phyloP scores from a whole-genome alignment of 306 rosid genomes.

The Casuarina cunninghamiana region DNA sequence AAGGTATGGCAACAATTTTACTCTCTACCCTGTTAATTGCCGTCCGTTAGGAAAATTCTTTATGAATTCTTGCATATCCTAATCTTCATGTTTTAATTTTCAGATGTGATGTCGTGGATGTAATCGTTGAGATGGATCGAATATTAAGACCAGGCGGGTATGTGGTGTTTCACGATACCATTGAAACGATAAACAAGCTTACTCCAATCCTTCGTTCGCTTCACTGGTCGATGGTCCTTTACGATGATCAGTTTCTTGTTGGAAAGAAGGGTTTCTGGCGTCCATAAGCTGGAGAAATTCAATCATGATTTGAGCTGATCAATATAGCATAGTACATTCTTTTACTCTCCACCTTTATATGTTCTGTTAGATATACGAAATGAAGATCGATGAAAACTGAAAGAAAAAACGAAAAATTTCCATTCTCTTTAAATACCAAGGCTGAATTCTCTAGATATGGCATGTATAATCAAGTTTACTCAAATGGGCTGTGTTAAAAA shows the following conservation, averaged over 20 bases:
- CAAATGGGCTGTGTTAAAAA: not conserved
- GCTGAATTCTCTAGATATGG: not conserved
- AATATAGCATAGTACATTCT: conserved; percentile 5
- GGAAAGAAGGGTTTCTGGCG: conserved; percentile 88
- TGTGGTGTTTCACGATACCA: conserved; percentile 63
- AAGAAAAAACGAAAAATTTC: not conserved
- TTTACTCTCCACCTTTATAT: conserved; percentile 4
- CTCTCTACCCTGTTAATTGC: not conserved
- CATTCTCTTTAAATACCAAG: not conserved
- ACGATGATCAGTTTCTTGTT: conserved; percentile 62
- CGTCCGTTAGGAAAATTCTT: not conserved
- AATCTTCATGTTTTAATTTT: no score
- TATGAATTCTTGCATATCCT: not conserved
- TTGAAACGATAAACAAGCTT: conserved; percentile 61
- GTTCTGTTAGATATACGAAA: conserved; percentile 10
- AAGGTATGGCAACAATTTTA: conserved; percentile 45
- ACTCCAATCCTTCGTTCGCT: conserved; percentile 66
- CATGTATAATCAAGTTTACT: not conserved
- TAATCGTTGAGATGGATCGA: conserved; percentile 78
- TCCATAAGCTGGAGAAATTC: conserved; percentile 36
- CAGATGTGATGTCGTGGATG: conserved; percentile 70
- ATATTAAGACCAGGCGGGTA: conserved; percentile 84
- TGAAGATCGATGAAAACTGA: not conserved
- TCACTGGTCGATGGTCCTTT: conserved; percentile 63
- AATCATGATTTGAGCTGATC: conserved; percentile 4